Base-by-base conservation (phyloP, 1,284 basidiomycete species). In the Inonotus obliquus region DNA sequence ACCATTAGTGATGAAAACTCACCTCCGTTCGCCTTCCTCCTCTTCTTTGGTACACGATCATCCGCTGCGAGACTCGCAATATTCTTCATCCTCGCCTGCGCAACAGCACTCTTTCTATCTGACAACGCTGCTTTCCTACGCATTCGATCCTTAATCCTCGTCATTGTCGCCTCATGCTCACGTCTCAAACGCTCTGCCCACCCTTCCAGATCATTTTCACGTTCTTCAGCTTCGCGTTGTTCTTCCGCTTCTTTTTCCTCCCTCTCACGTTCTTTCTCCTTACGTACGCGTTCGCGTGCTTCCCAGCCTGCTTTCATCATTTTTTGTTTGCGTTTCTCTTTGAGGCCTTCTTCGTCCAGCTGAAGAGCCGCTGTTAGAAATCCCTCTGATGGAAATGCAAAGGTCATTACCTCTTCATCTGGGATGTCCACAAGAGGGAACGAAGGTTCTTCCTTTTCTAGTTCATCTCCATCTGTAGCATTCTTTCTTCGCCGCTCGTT, bases 51-150 rank as follows among this genome's bases (percentile, higher is more conserved):
- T 13, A 87, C 80, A 2, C 88, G 81, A 57, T 92, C 90, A 63
- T 95, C 92, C 4, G 87, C 88, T 0, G 96, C 97, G 21, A 99
- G 78, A 44, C 86, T 90, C 0, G 97, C 94, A 53, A 99, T 98
- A 65, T 84, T 94, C 77, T 98, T 98, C 96, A 99, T 99, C 65
- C 96, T 79, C 54, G 92, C 94, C 75, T 99, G 97, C 0, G 96
- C 90, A 4, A 94, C 96, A 2, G 95, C 91, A 66, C 93, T 96
- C 77, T 99, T 99, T 48, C 97, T 77, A 71, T 96, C 95, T 17
- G 84, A 88, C 52, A 99, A 76, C 52, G 95, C 94, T 5, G 90
- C 92, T 69, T 87, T 91, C 53, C 89, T 79, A 67, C 93, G 81
- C 58, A 86, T 87, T 45, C 96, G 81, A 45, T 94, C 93, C 69